Percentiles rank a stretch among this genome's conserved stretches.
phyloP scores from a whole-genome alignment of 2,329 filamentous ascomycete genomes.

The Ophiostoma pallidulum region DNA sequence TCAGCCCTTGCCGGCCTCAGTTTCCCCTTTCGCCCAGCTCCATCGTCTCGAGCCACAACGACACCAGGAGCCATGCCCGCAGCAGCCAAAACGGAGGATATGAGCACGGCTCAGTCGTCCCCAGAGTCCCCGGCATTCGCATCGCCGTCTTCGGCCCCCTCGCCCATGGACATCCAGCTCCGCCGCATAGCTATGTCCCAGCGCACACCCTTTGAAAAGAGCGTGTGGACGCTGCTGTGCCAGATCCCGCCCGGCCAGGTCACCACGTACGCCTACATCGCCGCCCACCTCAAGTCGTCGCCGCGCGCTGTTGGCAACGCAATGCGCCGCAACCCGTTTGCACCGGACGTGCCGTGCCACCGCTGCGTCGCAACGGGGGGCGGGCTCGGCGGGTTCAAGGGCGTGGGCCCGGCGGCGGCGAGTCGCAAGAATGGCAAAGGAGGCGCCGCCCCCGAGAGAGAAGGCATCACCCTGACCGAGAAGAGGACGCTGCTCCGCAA shows the following conservation, averaged over 20 bases:
- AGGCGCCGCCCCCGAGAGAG: slow-evolving; percentile 24
- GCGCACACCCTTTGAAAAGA: slow-evolving; percentile 47
- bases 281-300: slow-evolving; percentile 57
- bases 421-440: slow-evolving; percentile 49
- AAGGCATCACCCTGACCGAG: slow-evolving; percentile 56
- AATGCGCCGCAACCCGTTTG: slow-evolving; percentile 70
- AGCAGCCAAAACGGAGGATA: background rate
- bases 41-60: no score
- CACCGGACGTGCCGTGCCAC: slow-evolving; percentile 73
- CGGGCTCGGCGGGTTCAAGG: slow-evolving; percentile 62
- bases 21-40: no score
- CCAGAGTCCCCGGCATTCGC: background rate
- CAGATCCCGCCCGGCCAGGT: slow-evolving; percentile 68
- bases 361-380: slow-evolving; percentile 67
- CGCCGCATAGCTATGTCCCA: slow-evolving; percentile 34
- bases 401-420: slow-evolving; percentile 44
- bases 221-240: slow-evolving; percentile 61
- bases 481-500: slow-evolving; percentile 51
- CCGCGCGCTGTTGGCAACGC: slow-evolving; percentile 72
- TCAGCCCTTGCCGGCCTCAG: no score
- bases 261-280: slow-evolving; percentile 68
- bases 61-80: no score
- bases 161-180: slow-evolving; percentile 31
- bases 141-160: background rate
- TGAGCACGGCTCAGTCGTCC: background rate